Conservation (phyloP, 768 basidiomycete species). For the Saitozyma podzolica region DNA sequence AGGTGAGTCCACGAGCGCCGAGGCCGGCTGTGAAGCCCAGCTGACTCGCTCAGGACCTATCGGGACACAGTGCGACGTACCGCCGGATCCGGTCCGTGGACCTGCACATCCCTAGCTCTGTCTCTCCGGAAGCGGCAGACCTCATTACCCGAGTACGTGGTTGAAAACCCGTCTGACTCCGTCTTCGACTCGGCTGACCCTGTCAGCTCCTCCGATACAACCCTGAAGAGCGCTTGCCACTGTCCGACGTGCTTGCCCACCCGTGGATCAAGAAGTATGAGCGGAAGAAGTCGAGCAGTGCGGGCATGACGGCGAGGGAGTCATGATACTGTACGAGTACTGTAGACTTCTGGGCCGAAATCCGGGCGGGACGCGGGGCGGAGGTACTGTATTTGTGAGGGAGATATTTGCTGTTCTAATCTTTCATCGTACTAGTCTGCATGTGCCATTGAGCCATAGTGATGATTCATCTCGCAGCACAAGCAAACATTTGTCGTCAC, state of each 20-base stretch:
- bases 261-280: conserved; percentile 70
- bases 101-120: conserved; percentile 63
- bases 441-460: too few species aligned
- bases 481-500: too few species aligned
- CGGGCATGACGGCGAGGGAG: too few species aligned
- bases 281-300: conserved; percentile 27
- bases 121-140: conserved; percentile 68
- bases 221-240: conserved; percentile 71
- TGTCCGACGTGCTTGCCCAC: conserved; percentile 72
- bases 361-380: too few species aligned
- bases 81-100: conserved; percentile 69
- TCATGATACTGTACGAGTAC: too few species aligned
- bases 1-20: conserved; percentile 51
- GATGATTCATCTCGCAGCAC: too few species aligned
- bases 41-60: conserved; percentile 18
- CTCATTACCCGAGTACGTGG: conserved; percentile 62
- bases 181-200: conserved; percentile 5
- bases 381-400: too few species aligned
- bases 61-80: conserved; percentile 69
- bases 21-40: not conserved
- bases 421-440: too few species aligned
- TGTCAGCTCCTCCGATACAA: conserved; percentile 74
- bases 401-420: too few species aligned
- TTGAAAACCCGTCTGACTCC: not conserved
- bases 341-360: too few species aligned